Evolutionary conservation across 179 eudicot genomes (phyloP).

Genomic region (Drosera spatulata): DNA sequence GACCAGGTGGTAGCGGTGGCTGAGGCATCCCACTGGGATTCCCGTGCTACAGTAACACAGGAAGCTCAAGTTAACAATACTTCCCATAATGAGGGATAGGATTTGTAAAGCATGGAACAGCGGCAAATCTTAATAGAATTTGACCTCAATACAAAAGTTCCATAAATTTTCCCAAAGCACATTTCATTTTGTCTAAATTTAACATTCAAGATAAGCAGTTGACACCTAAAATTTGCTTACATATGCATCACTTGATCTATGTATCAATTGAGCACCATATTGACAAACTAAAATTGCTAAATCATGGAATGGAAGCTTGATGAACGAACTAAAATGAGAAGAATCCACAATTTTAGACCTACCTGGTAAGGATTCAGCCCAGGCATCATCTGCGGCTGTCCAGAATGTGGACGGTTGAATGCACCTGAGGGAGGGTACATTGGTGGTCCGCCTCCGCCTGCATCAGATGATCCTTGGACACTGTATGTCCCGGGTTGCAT

Average conservation of each 20-base stretch:
- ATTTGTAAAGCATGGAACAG: no score
- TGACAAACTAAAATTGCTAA: no score
- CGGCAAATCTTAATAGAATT: no score
- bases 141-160: no score
- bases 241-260: no score
- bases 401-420: conserved; percentile 80
- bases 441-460: conserved; percentile 46
- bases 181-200: no score
- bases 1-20: conserved; percentile 47
- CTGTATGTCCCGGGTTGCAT: conserved; percentile 63
- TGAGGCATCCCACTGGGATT: conserved; percentile 54
- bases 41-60: conserved; percentile 36
- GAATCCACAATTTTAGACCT: conserved; percentile 2
- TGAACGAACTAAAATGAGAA: background rate
- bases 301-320: no score
- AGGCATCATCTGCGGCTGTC: conserved; percentile 79
- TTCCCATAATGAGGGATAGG: no score
- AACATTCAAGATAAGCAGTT: no score
- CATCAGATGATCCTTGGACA: conserved; percentile 49
- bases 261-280: no score
- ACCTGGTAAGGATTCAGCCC: conserved; percentile 93
- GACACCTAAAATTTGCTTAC: no score
- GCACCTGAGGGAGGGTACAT: conserved; percentile 62
- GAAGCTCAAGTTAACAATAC: background rate
- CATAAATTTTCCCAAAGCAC: no score